Base-by-base conservation (phyloP, 2,329 filamentous ascomycete genomes). In the Lecanicillium sp. region DNA sequence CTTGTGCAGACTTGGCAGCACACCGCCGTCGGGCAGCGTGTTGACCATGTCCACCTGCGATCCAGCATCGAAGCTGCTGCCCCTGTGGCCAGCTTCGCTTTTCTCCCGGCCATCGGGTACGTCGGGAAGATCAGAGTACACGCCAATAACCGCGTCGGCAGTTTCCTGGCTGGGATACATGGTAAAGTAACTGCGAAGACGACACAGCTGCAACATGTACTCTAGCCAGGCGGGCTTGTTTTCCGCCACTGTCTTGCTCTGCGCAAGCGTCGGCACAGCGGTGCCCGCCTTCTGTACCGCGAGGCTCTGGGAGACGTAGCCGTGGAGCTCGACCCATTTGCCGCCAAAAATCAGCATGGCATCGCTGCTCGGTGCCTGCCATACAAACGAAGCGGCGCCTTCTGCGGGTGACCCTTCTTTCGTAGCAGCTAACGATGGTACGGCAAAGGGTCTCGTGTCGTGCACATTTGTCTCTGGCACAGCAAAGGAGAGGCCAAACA, bases 291-390 rank as follows among this genome's bases (percentile, higher is more conserved):
- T 64, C 35, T 72, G 68, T 15, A 61, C 61, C 26, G 73, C 67
- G 14, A 90, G 68, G 6, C 83, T 72, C 40, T 78, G 75, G 10
- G 85, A 79, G 2, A 94, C 75, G 56, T 94, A 93, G 10, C 81
- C 78, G 61, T 96, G 90, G 9, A 95, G 75, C 56, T 95, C 87
- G 11, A 79, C 70, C 93, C 93, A 98, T 60, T 85, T 90, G 40
- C 89, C 80, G 36, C 90, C 90, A 48, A 93, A 82, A 61, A 91
- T 84, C 9, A 98, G 73, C 10, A 83, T 79, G 1, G 91, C 90
- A 54, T 93, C 86, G 59, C 84, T 87, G 54, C 83, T 86, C 5
- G 91, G 90, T 2, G 83, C 81, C 65, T 95, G 86, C 84, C 90
- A 95, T 8, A 95, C 70, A 58, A 95, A 94, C 0, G 86, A 74